Evolutionary conservation across 2,329 filamentous ascomycete genomes (phyloP).

Genomic region (Pseudogymnoascus sp.): DNA sequence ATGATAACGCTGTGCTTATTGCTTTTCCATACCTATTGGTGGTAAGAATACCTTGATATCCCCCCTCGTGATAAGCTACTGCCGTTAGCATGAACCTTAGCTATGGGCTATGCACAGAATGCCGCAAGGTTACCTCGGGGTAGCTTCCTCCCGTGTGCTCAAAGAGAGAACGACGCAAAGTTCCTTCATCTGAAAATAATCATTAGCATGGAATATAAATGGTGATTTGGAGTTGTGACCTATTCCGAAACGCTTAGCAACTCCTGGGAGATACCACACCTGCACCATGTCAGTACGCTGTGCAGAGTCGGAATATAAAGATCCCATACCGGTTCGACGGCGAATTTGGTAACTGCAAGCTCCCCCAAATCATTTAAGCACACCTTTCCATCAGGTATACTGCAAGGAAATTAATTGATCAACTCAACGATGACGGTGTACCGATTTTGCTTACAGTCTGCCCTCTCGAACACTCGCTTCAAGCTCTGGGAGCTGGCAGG

Average conservation of each 20-base stretch:
- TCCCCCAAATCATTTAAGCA: slow-evolving; percentile 76
- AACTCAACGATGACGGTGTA: neutral
- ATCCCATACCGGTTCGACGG: slow-evolving; percentile 76
- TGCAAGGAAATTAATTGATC: slow-evolving; percentile 15
- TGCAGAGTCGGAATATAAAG: slow-evolving; percentile 24
- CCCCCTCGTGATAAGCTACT: slow-evolving; percentile 71
- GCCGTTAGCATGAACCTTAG: slow-evolving; percentile 24
- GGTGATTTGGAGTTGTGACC: neutral
- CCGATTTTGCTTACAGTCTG: slow-evolving; percentile 47
- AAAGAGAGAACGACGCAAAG: slow-evolving; percentile 77
- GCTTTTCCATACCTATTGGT: slow-evolving; percentile 60
- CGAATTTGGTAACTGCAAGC: slow-evolving; percentile 88
- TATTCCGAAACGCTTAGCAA: slow-evolving; percentile 89
- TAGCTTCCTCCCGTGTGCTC: slow-evolving; percentile 95
- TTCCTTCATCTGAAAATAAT: slow-evolving; percentile 61
- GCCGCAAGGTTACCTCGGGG: slow-evolving; percentile 52
- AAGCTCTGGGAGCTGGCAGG: slow-evolving; percentile 69
- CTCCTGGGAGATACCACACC: slow-evolving; percentile 77
- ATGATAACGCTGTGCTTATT: slow-evolving; percentile 10
- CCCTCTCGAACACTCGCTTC: slow-evolving; percentile 79
- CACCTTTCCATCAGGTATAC: slow-evolving; percentile 68
- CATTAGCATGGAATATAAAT: slow-evolving; percentile 17
- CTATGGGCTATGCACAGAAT: slow-evolving; percentile 19
- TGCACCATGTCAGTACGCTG: slow-evolving; percentile 21
- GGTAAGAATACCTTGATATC: slow-evolving; percentile 96